Evolutionary conservation across 2,329 filamentous ascomycete species (phyloP).

Genomic region (Cladosporium sp.): DNA sequence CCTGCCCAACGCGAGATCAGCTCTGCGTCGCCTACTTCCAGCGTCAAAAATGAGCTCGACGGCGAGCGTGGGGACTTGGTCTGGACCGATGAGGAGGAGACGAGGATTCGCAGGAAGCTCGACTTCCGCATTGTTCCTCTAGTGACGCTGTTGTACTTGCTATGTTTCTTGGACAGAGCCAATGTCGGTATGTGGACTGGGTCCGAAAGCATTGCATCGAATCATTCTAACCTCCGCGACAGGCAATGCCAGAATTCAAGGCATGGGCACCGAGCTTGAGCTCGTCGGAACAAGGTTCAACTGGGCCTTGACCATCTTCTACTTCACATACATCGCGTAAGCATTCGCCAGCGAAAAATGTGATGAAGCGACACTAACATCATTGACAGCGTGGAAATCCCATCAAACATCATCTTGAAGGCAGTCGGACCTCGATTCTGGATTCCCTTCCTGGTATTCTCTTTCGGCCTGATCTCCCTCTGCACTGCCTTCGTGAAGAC

Average conservation of each 20-base stretch:
- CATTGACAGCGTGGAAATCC: slow-evolving; percentile 34
- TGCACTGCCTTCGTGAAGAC: slow-evolving; percentile 25
- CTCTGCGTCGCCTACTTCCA: slow-evolving; percentile 15
- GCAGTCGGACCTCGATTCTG: slow-evolving; percentile 40
- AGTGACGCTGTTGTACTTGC: slow-evolving; percentile 60
- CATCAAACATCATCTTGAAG: slow-evolving; percentile 42
- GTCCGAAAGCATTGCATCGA: slow-evolving; percentile 38
- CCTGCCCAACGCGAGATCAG: slow-evolving; percentile 7
- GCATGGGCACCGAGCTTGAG: slow-evolving; percentile 45
- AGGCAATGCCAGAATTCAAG: slow-evolving; percentile 32
- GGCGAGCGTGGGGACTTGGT: slow-evolving; percentile 7
- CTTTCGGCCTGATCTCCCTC: slow-evolving; percentile 58
- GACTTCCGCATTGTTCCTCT: slow-evolving; percentile 60
- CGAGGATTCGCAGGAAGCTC: slow-evolving; percentile 54
- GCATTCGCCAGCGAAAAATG: background rate
- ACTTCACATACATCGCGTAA: slow-evolving; percentile 39
- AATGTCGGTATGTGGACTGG: slow-evolving; percentile 35
- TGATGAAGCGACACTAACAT: background rate
- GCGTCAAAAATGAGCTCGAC: slow-evolving; percentile 5
- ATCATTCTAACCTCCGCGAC: background rate
- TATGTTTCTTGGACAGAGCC: slow-evolving; percentile 55
- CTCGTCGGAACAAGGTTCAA: slow-evolving; percentile 36
- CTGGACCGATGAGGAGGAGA: slow-evolving; percentile 33
- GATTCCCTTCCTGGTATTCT: slow-evolving; percentile 55
- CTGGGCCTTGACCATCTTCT: slow-evolving; percentile 41